Conservation (phyloP, 768 basidiomycete species). For the Lentinula aciculospora region DNA sequence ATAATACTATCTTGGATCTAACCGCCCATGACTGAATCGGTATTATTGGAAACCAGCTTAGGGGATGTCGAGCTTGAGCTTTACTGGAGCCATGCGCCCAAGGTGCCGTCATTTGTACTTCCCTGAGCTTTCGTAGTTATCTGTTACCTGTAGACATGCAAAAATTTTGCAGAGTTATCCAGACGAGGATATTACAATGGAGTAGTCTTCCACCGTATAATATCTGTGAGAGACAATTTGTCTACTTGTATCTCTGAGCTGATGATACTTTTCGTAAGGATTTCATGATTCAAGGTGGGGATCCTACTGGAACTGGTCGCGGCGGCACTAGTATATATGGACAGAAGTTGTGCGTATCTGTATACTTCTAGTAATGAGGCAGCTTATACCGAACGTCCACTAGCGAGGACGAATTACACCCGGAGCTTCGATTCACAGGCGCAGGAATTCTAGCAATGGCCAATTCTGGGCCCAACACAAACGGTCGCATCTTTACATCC, state of each 20-base stretch:
- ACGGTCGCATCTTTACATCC: conserved; percentile 37
- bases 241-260: background rate
- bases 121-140: conserved; percentile 11
- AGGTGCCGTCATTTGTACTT: conserved; percentile 26
- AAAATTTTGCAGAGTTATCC: conserved; percentile 91
- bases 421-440: conserved; percentile 38
- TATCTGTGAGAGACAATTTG: conserved; percentile 49
- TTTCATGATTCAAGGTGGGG: conserved; percentile 96
- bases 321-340: conserved; percentile 33
- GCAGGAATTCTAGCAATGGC: conserved; percentile 51
- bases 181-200: conserved; percentile 91
- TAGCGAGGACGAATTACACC: conserved; percentile 80
- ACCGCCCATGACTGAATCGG: conserved; percentile 40
- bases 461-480: conserved; percentile 93
- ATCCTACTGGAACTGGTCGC: conserved; percentile 66
- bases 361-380: background rate
- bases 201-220: conserved; percentile 86
- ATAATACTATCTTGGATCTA: too few relatives aligned
- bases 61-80: conserved; percentile 89
- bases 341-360: conserved; percentile 66
- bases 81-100: conserved; percentile 90
- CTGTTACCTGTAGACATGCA: conserved; percentile 63
- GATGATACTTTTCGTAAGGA: conserved; percentile 20
- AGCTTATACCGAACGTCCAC: background rate
- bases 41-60: conserved; percentile 75